A percentile compares a stretch with the other conserved stretches of the same genome.
These are phyloP conservation scores for Citropsis articulata DNA, from an alignment of 345 rosid genomes.

Conservation along the genomic window DNA sequence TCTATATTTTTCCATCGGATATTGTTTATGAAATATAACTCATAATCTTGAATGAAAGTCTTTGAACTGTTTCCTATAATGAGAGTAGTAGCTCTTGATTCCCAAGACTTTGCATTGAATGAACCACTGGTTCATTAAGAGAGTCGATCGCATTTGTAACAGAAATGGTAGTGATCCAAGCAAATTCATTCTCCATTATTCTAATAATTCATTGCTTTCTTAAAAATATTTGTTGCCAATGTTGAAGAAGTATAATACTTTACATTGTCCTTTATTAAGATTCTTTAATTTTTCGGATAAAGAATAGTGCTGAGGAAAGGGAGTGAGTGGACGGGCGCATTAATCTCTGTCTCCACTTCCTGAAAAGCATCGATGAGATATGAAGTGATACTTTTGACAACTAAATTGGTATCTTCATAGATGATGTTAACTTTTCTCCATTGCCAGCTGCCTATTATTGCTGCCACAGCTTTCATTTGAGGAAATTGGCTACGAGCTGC, in stretches of 20 bases:
- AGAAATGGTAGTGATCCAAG: constrained; percentile 23
- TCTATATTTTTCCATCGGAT: constrained; percentile 1
- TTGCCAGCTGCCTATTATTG: constrained; percentile 21
- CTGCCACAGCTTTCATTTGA: constrained; percentile 26
- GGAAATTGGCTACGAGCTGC: constrained; percentile 16
- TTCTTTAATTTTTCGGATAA: constrained; percentile 8
- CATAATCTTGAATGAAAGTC: constrained; percentile 12
- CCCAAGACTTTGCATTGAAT: constrained; percentile 31
- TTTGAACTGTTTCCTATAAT: not conserved
- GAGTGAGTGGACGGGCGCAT: constrained; percentile 16
- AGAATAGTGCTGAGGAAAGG: not conserved
- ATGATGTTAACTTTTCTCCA: constrained; percentile 31
- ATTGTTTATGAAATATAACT: not conserved
- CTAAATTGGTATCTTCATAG: constrained; percentile 25
- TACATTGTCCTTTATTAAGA: constrained; percentile 11
- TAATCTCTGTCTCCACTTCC: not conserved
- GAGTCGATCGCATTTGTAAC: constrained; percentile 12
- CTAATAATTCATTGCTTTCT: constrained; percentile 15
- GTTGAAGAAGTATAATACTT: constrained; percentile 20
- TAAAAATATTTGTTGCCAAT: constrained; percentile 3
- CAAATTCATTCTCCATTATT: constrained; percentile 27
- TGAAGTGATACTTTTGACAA: not conserved
- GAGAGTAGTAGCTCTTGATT: constrained; percentile 16
- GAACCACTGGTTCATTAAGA: constrained; percentile 6
- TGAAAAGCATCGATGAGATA: constrained; percentile 19